Conservation (phyloP, 2,329 filamentous ascomycete genomes). For the Colletotrichum nymphaeae region DNA sequence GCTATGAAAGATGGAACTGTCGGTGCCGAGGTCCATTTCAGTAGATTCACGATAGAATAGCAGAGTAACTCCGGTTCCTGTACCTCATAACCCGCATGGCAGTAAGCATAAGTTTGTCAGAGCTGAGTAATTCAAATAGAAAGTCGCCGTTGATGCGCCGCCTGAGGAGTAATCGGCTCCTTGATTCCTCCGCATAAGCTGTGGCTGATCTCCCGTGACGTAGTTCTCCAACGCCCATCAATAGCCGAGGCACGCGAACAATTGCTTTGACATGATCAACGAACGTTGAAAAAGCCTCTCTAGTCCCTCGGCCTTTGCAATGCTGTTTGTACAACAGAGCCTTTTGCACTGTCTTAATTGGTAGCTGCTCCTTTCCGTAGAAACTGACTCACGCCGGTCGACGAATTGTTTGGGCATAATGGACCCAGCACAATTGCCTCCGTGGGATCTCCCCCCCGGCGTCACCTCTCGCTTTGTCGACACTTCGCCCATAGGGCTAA, state of each 20-base stretch:
- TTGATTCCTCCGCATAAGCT: background rate
- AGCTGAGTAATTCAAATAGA: background rate
- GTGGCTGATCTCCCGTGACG: background rate
- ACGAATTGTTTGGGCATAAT: background rate
- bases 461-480: slow-evolving; percentile 67
- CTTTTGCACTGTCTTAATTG: background rate
- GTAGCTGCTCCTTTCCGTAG: background rate
- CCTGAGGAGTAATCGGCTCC: background rate
- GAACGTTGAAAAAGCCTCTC: background rate
- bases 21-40: background rate
- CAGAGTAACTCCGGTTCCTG: background rate
- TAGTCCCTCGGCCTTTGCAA: too few species aligned
- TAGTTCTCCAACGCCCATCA: background rate
- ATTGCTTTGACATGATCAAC: background rate
- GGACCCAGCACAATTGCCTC: background rate
- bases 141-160: background rate
- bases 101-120: background rate
- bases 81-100: background rate
- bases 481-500: slow-evolving; percentile 61
- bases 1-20: background rate
- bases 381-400: background rate
- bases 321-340: background rate
- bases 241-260: background rate
- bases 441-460: slow-evolving; percentile 57
- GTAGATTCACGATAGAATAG: background rate